Percentiles rank a stretch among this genome's conserved stretches.
Evolutionary conservation across 805 yeast species (phyloP).

Genomic region (Teunomyces lycoperdinae): DNA sequence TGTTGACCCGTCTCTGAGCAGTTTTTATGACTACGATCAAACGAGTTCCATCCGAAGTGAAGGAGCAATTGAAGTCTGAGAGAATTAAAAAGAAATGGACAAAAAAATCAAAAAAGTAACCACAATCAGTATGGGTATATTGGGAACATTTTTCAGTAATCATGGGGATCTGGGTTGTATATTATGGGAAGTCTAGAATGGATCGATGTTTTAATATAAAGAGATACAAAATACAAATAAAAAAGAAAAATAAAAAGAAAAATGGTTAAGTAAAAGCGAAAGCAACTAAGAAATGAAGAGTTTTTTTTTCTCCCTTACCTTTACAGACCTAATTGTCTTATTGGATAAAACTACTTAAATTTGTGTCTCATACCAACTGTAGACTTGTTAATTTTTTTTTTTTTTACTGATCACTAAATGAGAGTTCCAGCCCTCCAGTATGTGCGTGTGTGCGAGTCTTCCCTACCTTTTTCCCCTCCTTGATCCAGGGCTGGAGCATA

Average conservation of each 20-base stretch:
- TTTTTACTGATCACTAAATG: not conserved
- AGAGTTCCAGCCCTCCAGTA: not conserved
- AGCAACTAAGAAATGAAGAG: too few relatives aligned
- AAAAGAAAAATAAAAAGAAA: not conserved
- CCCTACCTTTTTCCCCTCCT: not conserved
- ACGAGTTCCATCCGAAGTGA: slow-evolving; percentile 12
- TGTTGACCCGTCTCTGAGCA: slow-evolving; percentile 12
- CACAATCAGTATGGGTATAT: not conserved
- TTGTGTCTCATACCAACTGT: not conserved
- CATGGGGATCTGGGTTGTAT: not conserved
- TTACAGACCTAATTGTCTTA: not conserved
- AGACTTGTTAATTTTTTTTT: not conserved
- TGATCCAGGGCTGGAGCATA: not conserved
- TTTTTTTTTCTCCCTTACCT: not conserved
- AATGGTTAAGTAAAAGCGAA: too few relatives aligned
- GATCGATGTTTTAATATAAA: not conserved
- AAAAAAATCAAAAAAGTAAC: not conserved
- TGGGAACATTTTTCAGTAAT: not conserved
- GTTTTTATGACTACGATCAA: slow-evolving; percentile 14
- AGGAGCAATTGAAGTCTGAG: not conserved
- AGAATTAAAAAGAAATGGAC: not conserved
- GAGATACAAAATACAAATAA: not conserved
- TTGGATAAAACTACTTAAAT: not conserved
- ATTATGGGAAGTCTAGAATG: slow-evolving; percentile 1
- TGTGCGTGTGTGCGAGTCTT: too few relatives aligned